These are phyloP conservation scores for Ceratocystis cacaofunesta DNA, from an alignment of 2,329 filamentous ascomycete genomes.

Conservation along the genomic window DNA sequence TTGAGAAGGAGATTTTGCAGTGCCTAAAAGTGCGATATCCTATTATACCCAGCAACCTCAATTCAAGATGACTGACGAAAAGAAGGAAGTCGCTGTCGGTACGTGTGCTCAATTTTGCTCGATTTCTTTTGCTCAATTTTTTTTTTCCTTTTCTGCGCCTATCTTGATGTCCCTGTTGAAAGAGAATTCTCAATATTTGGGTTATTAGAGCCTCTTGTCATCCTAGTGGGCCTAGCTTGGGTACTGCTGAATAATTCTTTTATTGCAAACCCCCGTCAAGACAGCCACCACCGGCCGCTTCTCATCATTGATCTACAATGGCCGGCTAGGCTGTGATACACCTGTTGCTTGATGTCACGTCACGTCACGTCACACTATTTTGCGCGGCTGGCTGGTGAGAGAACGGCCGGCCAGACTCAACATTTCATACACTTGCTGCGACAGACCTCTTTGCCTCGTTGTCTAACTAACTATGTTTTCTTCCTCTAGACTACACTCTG, in stretches of 20 bases:
- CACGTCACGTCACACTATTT: neutral
- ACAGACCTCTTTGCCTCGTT: neutral
- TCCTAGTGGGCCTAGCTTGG: too few relatives aligned
- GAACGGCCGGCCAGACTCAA: too few relatives aligned
- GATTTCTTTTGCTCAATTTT: neutral
- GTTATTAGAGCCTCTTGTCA: too few relatives aligned
- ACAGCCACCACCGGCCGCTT: neutral
- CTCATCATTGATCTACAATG: neutral
- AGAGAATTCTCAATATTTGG: neutral
- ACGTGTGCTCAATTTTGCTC: constrained; percentile 16
- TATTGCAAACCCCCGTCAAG: constrained; percentile 10
- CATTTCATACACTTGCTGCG: too few relatives aligned
- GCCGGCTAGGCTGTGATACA: constrained; percentile 1
- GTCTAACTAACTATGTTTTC: constrained; percentile 4
- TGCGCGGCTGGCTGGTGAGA: neutral
- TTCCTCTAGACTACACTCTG: constrained; percentile 62
- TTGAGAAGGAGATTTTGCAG: constrained; percentile 11
- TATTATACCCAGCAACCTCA: constrained; percentile 1
- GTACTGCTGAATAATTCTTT: neutral
- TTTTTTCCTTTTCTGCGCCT: neutral
- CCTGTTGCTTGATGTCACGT: neutral
- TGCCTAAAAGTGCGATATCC: constrained; percentile 12
- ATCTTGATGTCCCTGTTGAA: neutral
- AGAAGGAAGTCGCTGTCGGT: constrained; percentile 29
- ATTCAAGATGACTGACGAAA: constrained; percentile 30